Conservation (phyloP, 2,329 filamentous ascomycete species). For the Rutstroemia sp. region DNA sequence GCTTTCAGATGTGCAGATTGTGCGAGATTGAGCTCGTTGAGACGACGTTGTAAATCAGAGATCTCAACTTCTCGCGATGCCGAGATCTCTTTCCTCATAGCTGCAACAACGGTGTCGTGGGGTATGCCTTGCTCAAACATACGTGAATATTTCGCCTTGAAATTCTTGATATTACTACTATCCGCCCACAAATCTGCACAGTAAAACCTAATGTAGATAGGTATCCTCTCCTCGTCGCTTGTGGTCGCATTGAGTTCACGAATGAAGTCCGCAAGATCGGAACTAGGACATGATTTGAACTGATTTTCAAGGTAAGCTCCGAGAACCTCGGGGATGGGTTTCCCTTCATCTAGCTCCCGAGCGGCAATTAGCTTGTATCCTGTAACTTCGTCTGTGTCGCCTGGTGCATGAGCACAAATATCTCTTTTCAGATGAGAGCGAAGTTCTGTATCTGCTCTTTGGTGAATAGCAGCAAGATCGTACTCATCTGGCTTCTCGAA, state of each 20-base stretch:
- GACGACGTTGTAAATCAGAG: conserved; percentile 11
- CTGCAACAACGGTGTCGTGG: conserved; percentile 21
- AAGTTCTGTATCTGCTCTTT: conserved; percentile 15
- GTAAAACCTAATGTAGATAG: conserved; percentile 23
- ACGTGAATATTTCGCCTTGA: conserved; percentile 26
- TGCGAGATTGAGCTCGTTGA: conserved; percentile 25
- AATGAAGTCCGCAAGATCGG: conserved; percentile 12
- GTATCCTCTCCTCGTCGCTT: conserved; percentile 19
- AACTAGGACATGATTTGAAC: conserved; percentile 4
- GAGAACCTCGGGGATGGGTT: conserved; percentile 13
- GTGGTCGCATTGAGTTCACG: conserved; percentile 14
- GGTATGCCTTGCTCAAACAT: conserved; percentile 21
- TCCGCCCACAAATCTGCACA: conserved; percentile 18
- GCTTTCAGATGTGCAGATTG: conserved; percentile 24
- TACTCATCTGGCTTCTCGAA: conserved; percentile 17
- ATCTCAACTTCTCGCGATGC: conserved; percentile 15
- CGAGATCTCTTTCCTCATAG: conserved; percentile 23
- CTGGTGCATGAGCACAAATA: conserved; percentile 13
- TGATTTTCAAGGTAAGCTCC: conserved; percentile 12
- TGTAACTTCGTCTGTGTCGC: conserved; percentile 9
- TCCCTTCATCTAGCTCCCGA: conserved; percentile 13
- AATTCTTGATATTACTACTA: conserved; percentile 18
- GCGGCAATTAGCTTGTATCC: conserved; percentile 8
- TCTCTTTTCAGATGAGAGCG: conserved; percentile 21
- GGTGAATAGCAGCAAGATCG: conserved; percentile 21